Percentiles rank a stretch among this genome's conserved stretches.
phyloP scores from a whole-genome alignment of 2,329 filamentous ascomycete genomes.

The Bipolaris sorokiniana region DNA sequence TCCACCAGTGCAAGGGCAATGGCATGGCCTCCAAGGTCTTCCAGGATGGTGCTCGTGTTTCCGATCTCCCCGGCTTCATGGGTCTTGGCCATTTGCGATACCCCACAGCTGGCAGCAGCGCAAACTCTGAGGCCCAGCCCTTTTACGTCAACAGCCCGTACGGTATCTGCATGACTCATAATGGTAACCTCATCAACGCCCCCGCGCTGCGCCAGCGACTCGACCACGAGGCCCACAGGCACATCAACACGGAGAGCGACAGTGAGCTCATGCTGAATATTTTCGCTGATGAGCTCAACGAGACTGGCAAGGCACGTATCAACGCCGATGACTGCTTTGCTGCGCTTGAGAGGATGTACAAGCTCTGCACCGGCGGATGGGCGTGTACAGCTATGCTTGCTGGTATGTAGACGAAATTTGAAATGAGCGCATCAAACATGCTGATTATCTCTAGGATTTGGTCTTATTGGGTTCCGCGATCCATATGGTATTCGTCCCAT shows the following conservation, averaged over 20 bases:
- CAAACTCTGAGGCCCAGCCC: constrained; percentile 85
- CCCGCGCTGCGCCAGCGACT: constrained; percentile 72
- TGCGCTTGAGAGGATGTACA: constrained; percentile 73
- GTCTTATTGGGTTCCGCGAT: constrained; percentile 80
- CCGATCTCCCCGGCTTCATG: constrained; percentile 82
- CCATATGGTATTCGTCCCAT: constrained; percentile 83
- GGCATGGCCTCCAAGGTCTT: constrained; percentile 88
- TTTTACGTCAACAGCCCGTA: constrained; percentile 91
- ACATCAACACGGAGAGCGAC: constrained; percentile 90
- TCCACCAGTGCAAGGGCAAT: constrained; percentile 90
- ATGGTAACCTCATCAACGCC: constrained; percentile 87
- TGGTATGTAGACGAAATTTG: constrained; percentile 50
- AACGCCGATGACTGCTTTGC: constrained; percentile 79
- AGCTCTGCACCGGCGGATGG: constrained; percentile 74
- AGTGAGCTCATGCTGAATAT: constrained; percentile 88
- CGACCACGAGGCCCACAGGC: constrained; percentile 78
- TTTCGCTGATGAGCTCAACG: constrained; percentile 80
- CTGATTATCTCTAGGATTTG: constrained; percentile 63
- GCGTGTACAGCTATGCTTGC: constrained; percentile 84
- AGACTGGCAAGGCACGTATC: constrained; percentile 80
- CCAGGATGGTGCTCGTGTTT: constrained; percentile 74
- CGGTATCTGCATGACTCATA: constrained; percentile 81
- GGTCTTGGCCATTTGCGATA: constrained; percentile 86
- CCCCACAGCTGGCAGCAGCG: constrained; percentile 84
- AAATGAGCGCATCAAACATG: background rate